Conservation (phyloP, 768 basidiomycete species). For the Phaeotremella skinneri region DNA sequence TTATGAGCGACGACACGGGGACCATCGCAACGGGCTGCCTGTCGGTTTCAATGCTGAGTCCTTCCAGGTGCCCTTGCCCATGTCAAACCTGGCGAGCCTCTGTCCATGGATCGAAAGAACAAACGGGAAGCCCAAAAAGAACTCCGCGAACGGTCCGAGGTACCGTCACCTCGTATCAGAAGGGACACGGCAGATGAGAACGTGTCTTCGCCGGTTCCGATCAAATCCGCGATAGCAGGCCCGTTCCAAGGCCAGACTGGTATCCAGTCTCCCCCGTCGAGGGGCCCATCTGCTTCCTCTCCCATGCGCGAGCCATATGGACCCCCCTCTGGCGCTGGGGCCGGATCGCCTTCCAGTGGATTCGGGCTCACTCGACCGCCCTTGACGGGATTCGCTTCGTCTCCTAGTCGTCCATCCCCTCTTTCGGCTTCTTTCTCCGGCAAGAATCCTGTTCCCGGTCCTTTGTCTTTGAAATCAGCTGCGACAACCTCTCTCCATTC, state of each 20-base stretch:
- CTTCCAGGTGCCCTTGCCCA: constrained; percentile 84
- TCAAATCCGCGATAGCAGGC: constrained; percentile 36
- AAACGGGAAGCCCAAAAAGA: constrained; percentile 58
- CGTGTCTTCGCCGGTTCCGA: constrained; percentile 37
- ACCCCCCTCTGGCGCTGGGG: constrained; percentile 32
- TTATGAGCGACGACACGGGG: constrained; percentile 1
- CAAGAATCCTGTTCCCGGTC: constrained; percentile 48
- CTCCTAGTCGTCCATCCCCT: constrained; percentile 49
- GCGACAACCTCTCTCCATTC: constrained; percentile 24
- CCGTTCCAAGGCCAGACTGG: constrained; percentile 23
- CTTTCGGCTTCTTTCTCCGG: constrained; percentile 53
- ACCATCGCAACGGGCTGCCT: constrained; percentile 3
- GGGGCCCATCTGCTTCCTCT: constrained; percentile 24
- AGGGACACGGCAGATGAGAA: constrained; percentile 54
- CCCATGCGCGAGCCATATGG: constrained; percentile 45
- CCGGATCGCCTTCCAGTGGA: constrained; percentile 36
- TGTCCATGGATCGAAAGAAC: constrained; percentile 96
- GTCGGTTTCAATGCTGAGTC: constrained; percentile 6
- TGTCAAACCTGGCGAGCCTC: constrained; percentile 85
- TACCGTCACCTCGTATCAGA: constrained; percentile 9
- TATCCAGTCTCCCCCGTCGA: constrained; percentile 26
- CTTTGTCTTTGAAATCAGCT: constrained; percentile 32
- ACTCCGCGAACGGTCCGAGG: constrained; percentile 28
- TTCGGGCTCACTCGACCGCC: constrained; percentile 29
- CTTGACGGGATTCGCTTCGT: constrained; percentile 31